phyloP scores from a whole-genome alignment of 2,329 filamentous ascomycete species.

The Daldinia eschscholtzii region DNA sequence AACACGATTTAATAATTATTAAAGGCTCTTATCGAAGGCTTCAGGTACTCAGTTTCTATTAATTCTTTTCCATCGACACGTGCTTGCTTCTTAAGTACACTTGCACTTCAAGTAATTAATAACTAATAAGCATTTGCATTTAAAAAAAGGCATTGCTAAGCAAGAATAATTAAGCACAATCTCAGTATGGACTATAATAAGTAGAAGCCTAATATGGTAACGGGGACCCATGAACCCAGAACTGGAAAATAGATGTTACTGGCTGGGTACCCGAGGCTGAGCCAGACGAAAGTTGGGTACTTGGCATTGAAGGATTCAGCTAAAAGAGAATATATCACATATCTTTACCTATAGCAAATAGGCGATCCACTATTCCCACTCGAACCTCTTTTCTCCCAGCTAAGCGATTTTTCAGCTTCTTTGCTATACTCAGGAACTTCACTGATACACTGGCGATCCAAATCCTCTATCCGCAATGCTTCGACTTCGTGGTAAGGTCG shows the following conservation, averaged over 20 bases:
- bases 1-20: too few species aligned
- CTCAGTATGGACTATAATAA: not conserved
- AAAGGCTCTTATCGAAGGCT: too few species aligned
- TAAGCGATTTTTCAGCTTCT: not conserved
- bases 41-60: too few species aligned
- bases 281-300: not conserved
- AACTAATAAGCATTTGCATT: not conserved
- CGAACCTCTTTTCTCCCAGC: not conserved
- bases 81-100: too few species aligned
- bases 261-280: not conserved
- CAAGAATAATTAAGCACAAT: not conserved
- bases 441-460: not conserved
- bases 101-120: not conserved
- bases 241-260: not conserved
- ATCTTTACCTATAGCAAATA: not conserved
- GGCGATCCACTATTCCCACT: not conserved
- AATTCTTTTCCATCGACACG: too few species aligned
- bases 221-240: not conserved
- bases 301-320: slow-evolving; percentile 2
- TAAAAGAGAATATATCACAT: not conserved
- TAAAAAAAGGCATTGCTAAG: not conserved
- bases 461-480: not conserved
- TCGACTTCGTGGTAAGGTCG: slow-evolving; percentile 2
- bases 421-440: not conserved
- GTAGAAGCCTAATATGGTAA: not conserved